These are phyloP conservation scores for Ophiostoma sp. DNA, from an alignment of 2,329 filamentous ascomycete species.

Conservation along the genomic window DNA sequence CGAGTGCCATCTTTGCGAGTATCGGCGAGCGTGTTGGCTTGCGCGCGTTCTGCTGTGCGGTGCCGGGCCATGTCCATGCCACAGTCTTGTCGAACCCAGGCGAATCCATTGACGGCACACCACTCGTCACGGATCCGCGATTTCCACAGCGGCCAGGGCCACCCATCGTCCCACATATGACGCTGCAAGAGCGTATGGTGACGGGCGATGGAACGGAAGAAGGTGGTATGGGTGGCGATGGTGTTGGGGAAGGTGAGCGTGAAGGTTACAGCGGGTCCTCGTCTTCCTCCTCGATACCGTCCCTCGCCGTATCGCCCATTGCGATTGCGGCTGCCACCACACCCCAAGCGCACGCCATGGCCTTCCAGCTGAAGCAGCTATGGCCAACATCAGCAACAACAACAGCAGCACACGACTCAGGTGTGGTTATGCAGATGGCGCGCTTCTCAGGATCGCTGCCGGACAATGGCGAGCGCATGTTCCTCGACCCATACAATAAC, in stretches of 20 bases:
- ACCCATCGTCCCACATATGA: neutral
- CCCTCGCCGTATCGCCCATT: neutral
- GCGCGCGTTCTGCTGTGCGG: slow-evolving; percentile 74
- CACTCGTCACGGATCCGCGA: slow-evolving; percentile 38
- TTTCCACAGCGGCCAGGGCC: slow-evolving; percentile 32
- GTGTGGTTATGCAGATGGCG: neutral
- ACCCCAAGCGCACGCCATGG: neutral
- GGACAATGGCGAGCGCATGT: slow-evolving; percentile 60
- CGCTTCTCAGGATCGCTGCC: neutral
- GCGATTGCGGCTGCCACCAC: neutral
- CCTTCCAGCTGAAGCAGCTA: slow-evolving; percentile 1
- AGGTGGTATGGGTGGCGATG: slow-evolving; percentile 3
- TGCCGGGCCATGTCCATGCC: slow-evolving; percentile 82
- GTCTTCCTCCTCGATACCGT: neutral
- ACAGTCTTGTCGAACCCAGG: slow-evolving; percentile 66
- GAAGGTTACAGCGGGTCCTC: neutral
- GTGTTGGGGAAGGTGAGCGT: neutral
- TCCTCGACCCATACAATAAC: slow-evolving; percentile 77
- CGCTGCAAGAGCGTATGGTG: neutral
- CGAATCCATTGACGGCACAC: slow-evolving; percentile 58
- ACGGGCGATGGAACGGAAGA: neutral
- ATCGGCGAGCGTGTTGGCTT: slow-evolving; percentile 74
- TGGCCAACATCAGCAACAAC: neutral
- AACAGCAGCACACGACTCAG: neutral
- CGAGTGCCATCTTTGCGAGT: slow-evolving; percentile 81